Evolutionary conservation across 805 yeast genomes (phyloP), one percentile per base, ranked within the genome.

Genomic region (Nakazawaea ambrosiae): DNA sequence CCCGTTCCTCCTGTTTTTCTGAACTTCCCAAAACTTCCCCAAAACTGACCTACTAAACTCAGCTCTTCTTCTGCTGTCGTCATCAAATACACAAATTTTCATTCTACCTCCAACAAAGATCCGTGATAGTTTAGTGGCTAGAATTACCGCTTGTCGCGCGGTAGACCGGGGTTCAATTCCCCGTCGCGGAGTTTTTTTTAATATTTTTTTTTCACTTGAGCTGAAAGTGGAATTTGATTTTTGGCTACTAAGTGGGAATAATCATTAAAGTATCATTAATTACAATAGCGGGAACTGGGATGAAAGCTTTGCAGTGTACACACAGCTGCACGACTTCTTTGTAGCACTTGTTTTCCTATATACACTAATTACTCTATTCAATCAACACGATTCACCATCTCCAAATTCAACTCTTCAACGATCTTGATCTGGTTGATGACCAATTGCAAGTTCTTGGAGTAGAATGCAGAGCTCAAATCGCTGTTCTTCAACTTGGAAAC

Each of bases 401-500:
- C 75, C 48, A 72, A 54, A 42, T 70, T 70, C 37, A 68, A 62
- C 5, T 61, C 59, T 14, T 56, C 60, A 2, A 75, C 68, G 20
- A 60, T 40, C 3, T 54, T 50, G 27, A 54, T 59, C 49, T 76
- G 79, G 30, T 58, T 58, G 12, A 51, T 48, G 17, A 74, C 66
- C 44, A 68, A 69, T 31, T 60, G 58, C 39, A 65, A 54, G 43
- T 83, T 54, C 20, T 63, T 60, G 14, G 63, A 62, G 58, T 82
- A 83, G 49, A 76, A 81, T 8, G 61, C 60, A 39, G 65, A 61
- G 37, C 83, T 73, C 16, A 66, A 49, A 36, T 78, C 78, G 4
- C 85, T 78, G 37, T 70, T 70, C 34, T 68, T 66, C 32, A 80
- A 67, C 20, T 69, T 66, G 9, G 56, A 58, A 40, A 74, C 68